Percentiles rank a stretch among this genome's conserved stretches.
Evolutionary conservation across 2,329 filamentous ascomycete genomes (phyloP).

Genomic region (Cordyceps militaris): DNA sequence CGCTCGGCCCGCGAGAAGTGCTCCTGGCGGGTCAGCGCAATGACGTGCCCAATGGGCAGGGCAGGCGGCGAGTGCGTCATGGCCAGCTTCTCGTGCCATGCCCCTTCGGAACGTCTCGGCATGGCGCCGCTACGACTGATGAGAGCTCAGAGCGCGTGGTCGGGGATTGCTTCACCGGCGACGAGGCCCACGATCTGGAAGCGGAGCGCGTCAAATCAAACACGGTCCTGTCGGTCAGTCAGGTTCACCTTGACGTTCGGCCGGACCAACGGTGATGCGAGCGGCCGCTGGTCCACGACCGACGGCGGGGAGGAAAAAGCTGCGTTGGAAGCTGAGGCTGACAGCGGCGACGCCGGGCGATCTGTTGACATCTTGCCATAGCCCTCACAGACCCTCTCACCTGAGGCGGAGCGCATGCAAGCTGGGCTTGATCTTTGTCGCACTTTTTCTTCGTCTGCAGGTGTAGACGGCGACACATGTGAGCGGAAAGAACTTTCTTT

Average conservation of each 20-base stretch:
- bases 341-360: neutral
- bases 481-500: neutral
- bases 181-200: neutral
- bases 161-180: conserved; percentile 1
- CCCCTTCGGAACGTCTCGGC: neutral
- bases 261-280: neutral
- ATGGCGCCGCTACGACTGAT: neutral
- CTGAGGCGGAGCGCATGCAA: conserved; percentile 19
- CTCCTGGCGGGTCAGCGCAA: neutral
- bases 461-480: neutral
- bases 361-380: conserved; percentile 21
- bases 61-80: conserved; percentile 1
- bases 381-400: conserved; percentile 18
- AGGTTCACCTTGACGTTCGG: neutral
- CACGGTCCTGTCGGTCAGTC: neutral
- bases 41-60: neutral
- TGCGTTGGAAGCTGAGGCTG: neutral
- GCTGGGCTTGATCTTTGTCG: conserved; percentile 21
- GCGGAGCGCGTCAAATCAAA: conserved; percentile 12
- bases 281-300: conserved; percentile 14
- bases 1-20: neutral
- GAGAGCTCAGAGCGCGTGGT: conserved; percentile 4
- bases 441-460: conserved; percentile 22
- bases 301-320: neutral
- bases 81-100: neutral